phyloP scores from a whole-genome alignment of 192 early-diverging fungal genomes.

The Linnemannia zychae region DNA sequence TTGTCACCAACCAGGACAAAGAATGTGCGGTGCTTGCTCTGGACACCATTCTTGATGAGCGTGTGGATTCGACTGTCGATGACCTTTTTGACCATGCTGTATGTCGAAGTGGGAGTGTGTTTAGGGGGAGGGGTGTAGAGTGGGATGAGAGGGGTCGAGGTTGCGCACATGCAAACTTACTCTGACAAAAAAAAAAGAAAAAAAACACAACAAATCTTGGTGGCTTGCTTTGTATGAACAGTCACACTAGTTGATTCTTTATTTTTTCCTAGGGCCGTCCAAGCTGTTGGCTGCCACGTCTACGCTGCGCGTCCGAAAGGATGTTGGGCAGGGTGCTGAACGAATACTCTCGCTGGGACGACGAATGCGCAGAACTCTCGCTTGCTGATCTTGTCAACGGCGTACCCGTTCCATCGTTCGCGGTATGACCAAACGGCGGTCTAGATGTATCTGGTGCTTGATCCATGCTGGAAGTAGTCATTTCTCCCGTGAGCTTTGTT shows the following conservation, averaged over 20 bases:
- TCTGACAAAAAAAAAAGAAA: conserved; percentile 24
- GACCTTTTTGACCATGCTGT: conserved; percentile 82
- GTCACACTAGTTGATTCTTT: background rate
- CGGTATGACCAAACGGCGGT: background rate
- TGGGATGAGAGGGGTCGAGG: conserved; percentile 6
- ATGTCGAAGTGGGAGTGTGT: background rate
- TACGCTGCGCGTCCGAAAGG: conserved; percentile 39
- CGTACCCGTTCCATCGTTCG: background rate
- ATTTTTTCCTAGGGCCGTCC: background rate
- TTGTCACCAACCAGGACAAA: conserved; percentile 97
- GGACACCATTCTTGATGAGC: conserved; percentile 93
- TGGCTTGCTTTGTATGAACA: conserved; percentile 13
- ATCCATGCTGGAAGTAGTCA: background rate
- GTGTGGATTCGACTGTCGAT: conserved; percentile 96
- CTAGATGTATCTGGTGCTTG: background rate
- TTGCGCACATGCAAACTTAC: background rate
- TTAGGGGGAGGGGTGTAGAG: background rate
- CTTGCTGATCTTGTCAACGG: background rate
- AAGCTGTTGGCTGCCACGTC: conserved; percentile 36
- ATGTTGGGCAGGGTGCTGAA: conserved; percentile 45
- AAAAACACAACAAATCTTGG: conserved; percentile 14
- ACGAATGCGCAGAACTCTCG: background rate
- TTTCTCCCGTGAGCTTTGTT: background rate
- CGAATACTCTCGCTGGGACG: background rate
- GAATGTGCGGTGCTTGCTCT: conserved; percentile 92